Base-by-base conservation (phyloP, 139 green algal species). In the Desmodesmus armatus region DNA sequence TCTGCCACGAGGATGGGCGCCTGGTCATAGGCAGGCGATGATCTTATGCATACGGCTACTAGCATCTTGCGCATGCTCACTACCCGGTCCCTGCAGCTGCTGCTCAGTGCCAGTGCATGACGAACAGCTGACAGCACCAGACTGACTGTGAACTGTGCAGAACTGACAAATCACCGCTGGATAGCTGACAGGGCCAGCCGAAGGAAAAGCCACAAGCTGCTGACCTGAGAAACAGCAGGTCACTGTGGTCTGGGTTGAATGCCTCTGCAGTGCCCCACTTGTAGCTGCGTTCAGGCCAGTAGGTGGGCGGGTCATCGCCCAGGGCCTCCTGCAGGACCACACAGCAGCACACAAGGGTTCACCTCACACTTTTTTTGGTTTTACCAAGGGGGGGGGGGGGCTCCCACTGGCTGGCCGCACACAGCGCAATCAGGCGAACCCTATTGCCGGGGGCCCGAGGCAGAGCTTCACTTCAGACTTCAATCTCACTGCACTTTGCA, bases 161-260 rank as follows among this genome's bases (percentile, higher is more conserved):
- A 23, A 23, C n/a, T n/a, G n/a, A 29, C 65, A 41, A 73, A 40
- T 31, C 65, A 60, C 70, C n/a, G n/a, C n/a, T n/a, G n/a, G 11
- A 19, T 29, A 35, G 65, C n/a, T 37, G 65, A 21, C 17, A 19
- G 27, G 17, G 65, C 65, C 65, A 27, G 17, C 65, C 65, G 33
- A 73, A 73, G 17, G 25, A 19, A 31, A n/a, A 6, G 13, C 7
- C n/a, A n/a, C 53, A 33, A 49, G 49, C 15, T 21, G 15, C 79
- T 23, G 5, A 85, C 80, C 80, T 92, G 66, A 53, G 44, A 37
- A 80, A 84, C 15, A 96, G 89, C 85, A 96, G 89, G 88, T 96
- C 93, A 13, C 82, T 92, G 90, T 96, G 93, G 31, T 96, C 90
- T 17, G 88, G 87, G 84, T 96, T 95, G 89, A 96, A 95, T 9